A percentile compares a stretch with the other conserved stretches of the same genome.
phyloP scores from a whole-genome alignment of 108 stramenopile species.

The Cyclotella atomus region DNA sequence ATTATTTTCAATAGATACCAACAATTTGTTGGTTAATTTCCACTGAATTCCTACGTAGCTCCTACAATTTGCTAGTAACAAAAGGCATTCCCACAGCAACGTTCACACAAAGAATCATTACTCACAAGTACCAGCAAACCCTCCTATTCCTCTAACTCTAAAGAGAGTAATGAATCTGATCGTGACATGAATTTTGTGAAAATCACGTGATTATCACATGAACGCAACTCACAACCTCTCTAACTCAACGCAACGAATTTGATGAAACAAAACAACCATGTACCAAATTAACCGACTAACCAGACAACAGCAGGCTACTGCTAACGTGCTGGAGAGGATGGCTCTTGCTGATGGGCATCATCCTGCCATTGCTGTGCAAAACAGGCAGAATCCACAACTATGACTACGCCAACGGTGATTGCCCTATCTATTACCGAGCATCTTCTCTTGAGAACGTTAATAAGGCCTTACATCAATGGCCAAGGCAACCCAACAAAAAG shows the following conservation, averaged over 20 bases:
- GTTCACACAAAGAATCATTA: neutral
- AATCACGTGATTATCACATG: neutral
- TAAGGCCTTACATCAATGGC: neutral
- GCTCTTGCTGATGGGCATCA: neutral
- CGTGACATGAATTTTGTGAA: neutral
- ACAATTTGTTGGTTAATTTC: neutral
- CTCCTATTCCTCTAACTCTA: neutral
- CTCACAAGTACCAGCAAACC: neutral
- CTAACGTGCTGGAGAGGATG: neutral
- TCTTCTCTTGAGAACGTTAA: neutral
- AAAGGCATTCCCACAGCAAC: too few relatives aligned
- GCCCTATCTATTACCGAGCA: neutral
- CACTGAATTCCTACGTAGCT: neutral
- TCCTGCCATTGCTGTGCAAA: neutral
- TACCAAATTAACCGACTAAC: neutral
- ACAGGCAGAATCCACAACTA: neutral
- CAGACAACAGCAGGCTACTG: neutral
- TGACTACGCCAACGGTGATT: too few relatives aligned
- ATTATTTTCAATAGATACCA: neutral
- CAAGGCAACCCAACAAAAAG: neutral
- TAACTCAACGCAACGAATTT: neutral
- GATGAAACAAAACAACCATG: neutral
- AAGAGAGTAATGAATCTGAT: neutral
- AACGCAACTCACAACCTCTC: neutral
- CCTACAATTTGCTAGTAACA: neutral